Conservation (phyloP, 1,284 basidiomycete genomes). For the Xerocomus amazonicus region DNA sequence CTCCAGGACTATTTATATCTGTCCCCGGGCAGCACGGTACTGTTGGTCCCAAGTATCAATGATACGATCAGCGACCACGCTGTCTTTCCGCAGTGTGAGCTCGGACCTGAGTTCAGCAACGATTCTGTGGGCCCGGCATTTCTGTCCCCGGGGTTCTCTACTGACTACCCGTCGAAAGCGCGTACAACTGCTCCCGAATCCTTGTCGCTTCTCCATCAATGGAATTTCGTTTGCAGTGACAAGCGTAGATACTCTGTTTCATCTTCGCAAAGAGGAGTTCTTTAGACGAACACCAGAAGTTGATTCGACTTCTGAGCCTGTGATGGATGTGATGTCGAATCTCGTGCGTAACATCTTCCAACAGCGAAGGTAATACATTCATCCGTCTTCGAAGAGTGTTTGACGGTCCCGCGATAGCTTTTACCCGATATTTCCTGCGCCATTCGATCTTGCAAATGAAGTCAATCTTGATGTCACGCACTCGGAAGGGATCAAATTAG, state of each 20-base stretch:
- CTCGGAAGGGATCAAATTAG: constrained; percentile 47
- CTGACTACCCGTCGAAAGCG: constrained; percentile 42
- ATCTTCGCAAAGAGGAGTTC: constrained; percentile 83
- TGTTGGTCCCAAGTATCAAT: constrained; percentile 79
- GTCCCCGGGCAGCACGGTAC: constrained; percentile 65
- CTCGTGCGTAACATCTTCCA: constrained; percentile 78
- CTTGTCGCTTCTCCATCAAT: constrained; percentile 81
- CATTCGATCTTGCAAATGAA: constrained; percentile 67
- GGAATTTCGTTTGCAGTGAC: constrained; percentile 76
- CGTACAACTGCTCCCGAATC: constrained; percentile 83
- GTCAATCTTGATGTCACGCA: constrained; percentile 89
- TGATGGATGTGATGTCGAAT: constrained; percentile 74
- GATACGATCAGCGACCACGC: constrained; percentile 80
- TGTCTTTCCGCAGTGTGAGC: constrained; percentile 84
- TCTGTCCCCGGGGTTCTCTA: background rate
- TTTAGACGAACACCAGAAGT: constrained; percentile 69
- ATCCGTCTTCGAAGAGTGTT: background rate
- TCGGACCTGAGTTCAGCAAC: constrained; percentile 44
- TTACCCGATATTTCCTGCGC: constrained; percentile 92
- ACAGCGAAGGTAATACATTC: constrained; percentile 68
- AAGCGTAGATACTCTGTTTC: constrained; percentile 86
- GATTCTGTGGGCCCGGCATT: constrained; percentile 44
- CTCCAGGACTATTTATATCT: constrained; percentile 58
- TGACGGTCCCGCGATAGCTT: constrained; percentile 51
- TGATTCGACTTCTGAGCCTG: constrained; percentile 47